phyloP scores from a whole-genome alignment of 805 yeast species.

The Teunomyces pallodes region DNA sequence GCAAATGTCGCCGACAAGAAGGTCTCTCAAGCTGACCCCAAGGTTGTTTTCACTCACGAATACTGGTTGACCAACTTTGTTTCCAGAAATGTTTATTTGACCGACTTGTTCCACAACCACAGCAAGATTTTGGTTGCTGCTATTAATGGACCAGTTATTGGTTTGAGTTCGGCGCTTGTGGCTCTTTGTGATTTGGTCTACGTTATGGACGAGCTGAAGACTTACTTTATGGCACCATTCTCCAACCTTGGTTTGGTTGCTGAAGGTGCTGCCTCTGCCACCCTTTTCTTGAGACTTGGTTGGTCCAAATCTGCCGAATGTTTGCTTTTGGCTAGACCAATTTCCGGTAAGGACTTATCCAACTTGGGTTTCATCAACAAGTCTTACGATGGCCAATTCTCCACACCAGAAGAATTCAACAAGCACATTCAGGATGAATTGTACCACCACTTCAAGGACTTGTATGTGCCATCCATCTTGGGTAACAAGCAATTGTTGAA shows the following conservation, averaged over 20 bases:
- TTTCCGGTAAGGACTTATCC: conserved; percentile 55
- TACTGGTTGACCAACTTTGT: conserved; percentile 58
- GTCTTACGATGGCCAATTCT: conserved; percentile 42
- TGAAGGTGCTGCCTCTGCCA: conserved; percentile 74
- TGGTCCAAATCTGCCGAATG: conserved; percentile 72
- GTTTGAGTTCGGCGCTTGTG: conserved; percentile 70
- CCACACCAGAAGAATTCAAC: conserved; percentile 44
- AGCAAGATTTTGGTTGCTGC: conserved; percentile 68
- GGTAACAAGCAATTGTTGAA: conserved; percentile 46
- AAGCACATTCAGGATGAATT: conserved; percentile 34
- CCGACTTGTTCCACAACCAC: conserved; percentile 68
- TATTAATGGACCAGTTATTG: conserved; percentile 85
- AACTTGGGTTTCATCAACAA: conserved; percentile 62
- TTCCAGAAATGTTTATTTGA: conserved; percentile 68
- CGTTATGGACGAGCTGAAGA: conserved; percentile 55
- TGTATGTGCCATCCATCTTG: conserved; percentile 45
- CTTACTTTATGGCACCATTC: conserved; percentile 70
- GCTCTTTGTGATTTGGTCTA: conserved; percentile 77
- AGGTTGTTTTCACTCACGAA: conserved; percentile 33
- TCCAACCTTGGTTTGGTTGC: conserved; percentile 78
- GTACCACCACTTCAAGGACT: conserved; percentile 31
- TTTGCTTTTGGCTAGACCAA: conserved; percentile 64
- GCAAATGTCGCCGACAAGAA: conserved; percentile 60
- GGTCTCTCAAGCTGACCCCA: conserved; percentile 25
- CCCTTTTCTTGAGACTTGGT: conserved; percentile 70